A percentile compares a stretch with the other conserved stretches of the same genome.
Conservation (phyloP, 2,329 filamentous ascomycete genomes). For the Ciborinia camelliae region DNA sequence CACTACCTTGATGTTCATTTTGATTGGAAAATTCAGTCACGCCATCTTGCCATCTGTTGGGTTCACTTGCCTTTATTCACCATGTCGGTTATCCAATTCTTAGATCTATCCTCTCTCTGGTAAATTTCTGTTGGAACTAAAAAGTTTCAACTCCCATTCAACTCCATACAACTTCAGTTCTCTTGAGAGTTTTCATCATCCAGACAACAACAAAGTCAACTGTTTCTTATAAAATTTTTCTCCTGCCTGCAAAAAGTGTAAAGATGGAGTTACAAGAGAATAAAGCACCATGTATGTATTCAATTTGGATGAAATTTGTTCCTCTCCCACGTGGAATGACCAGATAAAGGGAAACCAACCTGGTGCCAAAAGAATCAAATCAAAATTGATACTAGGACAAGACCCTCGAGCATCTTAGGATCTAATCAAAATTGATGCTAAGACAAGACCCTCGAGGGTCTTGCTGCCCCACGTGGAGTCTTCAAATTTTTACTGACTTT, state of each 20-base stretch:
- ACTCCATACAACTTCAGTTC: background rate
- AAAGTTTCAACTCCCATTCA: background rate
- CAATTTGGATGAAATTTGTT: too few relatives aligned
- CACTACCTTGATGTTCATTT: background rate
- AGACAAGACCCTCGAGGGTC: background rate
- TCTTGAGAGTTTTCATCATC: background rate
- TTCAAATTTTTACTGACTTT: background rate
- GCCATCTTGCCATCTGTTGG: background rate
- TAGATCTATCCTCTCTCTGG: background rate
- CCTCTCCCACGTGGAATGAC: background rate
- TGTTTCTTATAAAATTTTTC: background rate
- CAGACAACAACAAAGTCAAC: background rate
- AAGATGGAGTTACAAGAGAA: slow-evolving; percentile 8
- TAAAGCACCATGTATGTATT: background rate
- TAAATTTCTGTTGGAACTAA: background rate
- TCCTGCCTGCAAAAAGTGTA: background rate
- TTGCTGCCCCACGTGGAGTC: background rate
- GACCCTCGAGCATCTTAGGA: background rate
- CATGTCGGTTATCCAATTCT: background rate
- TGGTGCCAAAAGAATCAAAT: background rate
- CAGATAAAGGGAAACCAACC: background rate
- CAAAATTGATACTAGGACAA: background rate
- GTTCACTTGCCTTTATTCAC: slow-evolving; percentile 6
- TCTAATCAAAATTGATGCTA: background rate
- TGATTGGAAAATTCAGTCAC: background rate